Conservation (phyloP, 306 rosid genomes). For the Vigna reflexopilosa region DNA sequence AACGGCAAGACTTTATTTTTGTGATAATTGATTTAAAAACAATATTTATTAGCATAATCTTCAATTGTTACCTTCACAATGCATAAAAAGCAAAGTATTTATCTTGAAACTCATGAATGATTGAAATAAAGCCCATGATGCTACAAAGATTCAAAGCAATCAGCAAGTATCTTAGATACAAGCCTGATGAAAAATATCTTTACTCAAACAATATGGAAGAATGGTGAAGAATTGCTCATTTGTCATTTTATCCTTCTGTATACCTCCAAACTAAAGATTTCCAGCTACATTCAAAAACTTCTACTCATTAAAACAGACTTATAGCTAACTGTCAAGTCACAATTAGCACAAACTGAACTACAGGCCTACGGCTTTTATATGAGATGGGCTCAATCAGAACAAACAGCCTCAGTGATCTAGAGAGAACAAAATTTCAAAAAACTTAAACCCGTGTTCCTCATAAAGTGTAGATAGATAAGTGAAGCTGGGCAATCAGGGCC, state of each 20-base stretch:
- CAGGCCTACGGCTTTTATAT: slow-evolving; percentile 44
- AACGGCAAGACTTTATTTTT: too few relatives aligned
- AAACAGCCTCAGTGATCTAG: slow-evolving; percentile 59
- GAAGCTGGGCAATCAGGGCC: slow-evolving; percentile 62
- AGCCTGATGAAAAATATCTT: background rate
- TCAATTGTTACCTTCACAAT: too few relatives aligned
- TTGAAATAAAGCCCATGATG: slow-evolving; percentile 14
- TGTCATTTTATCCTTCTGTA: slow-evolving; percentile 32
- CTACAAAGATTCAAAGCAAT: background rate
- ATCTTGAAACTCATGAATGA: background rate
- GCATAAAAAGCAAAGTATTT: too few relatives aligned
- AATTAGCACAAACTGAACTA: slow-evolving; percentile 43
- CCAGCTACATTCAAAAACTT: slow-evolving; percentile 33
- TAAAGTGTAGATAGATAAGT: slow-evolving; percentile 45
- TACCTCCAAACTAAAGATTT: slow-evolving; percentile 35
- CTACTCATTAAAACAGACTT: slow-evolving; percentile 38
- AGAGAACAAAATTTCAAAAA: slow-evolving; percentile 55
- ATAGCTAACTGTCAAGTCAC: slow-evolving; percentile 38
- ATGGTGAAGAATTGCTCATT: slow-evolving; percentile 6
- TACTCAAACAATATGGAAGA: slow-evolving; percentile 24
- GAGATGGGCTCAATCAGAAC: slow-evolving; percentile 40
- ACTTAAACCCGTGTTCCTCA: slow-evolving; percentile 49
- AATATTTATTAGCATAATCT: too few relatives aligned
- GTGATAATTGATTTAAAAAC: too few relatives aligned
- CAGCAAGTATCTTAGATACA: slow-evolving; percentile 1